Percentiles rank a stretch among this genome's conserved stretches.
Conservation (phyloP, 768 basidiomycete species). For the Multifurca ochricompacta region DNA sequence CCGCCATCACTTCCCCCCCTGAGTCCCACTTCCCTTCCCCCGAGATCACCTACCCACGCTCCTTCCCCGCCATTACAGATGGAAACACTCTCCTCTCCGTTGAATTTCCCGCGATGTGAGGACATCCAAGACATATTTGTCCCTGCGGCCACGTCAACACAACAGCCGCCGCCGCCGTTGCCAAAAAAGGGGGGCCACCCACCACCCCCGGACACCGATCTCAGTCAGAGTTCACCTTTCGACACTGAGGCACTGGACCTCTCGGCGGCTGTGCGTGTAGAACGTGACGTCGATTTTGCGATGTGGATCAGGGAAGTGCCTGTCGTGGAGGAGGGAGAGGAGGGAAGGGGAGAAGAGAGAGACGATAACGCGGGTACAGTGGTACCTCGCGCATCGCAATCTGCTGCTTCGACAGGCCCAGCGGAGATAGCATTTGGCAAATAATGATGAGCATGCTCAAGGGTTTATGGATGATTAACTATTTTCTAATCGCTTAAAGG, state of each 20-base stretch:
- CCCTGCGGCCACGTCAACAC: slow-evolving; percentile 34
- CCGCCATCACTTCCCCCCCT: slow-evolving; percentile 8
- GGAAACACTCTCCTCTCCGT: slow-evolving; percentile 21
- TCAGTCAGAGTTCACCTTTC: slow-evolving; percentile 51
- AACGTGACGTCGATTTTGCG: slow-evolving; percentile 50
- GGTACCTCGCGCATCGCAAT: background rate
- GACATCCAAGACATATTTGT: slow-evolving; percentile 29
- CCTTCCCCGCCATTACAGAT: slow-evolving; percentile 22
- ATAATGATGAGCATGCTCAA: too few species aligned
- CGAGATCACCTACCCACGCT: slow-evolving; percentile 22
- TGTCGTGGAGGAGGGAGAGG: slow-evolving; percentile 25
- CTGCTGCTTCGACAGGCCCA: too few species aligned
- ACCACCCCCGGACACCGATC: slow-evolving; percentile 27
- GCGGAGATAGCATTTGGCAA: too few species aligned
- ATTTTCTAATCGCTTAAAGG: too few species aligned
- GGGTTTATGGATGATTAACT: too few species aligned
- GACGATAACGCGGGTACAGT: background rate
- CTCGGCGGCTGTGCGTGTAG: slow-evolving; percentile 45
- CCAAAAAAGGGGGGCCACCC: slow-evolving; percentile 6
- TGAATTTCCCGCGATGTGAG: slow-evolving; percentile 32
- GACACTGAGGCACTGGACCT: slow-evolving; percentile 50
- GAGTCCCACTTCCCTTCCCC: too few species aligned
- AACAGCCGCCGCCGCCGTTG: slow-evolving; percentile 23
- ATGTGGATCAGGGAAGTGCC: slow-evolving; percentile 43
- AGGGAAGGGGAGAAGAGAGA: background rate